These are phyloP conservation scores for Tephrocybe sp. DNA, from an alignment of 768 basidiomycete genomes.

Conservation along the genomic window DNA sequence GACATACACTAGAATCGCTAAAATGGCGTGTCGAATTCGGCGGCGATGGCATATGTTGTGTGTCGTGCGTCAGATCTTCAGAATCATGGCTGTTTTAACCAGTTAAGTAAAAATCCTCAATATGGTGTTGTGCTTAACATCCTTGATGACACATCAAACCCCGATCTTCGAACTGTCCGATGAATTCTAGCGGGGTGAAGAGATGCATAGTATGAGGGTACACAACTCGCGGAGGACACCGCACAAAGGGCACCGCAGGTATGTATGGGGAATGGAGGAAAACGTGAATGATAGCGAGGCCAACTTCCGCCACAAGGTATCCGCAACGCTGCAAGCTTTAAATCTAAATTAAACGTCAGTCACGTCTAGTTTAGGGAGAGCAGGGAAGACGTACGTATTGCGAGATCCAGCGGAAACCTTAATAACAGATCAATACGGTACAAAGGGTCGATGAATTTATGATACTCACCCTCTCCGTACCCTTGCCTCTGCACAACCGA, in stretches of 20 bases:
- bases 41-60: too few relatives aligned
- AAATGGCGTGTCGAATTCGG: too few relatives aligned
- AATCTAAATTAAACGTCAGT: conserved; percentile 28
- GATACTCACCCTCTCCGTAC: conserved; percentile 83
- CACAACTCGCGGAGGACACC: conserved; percentile 9
- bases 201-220: conserved; percentile 9
- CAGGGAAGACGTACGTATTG: conserved; percentile 78
- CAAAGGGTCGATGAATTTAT: neutral
- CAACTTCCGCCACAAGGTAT: conserved; percentile 6
- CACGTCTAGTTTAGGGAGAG: neutral
- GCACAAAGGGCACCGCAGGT: conserved; percentile 5
- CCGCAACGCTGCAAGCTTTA: conserved; percentile 22
- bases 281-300: neutral
- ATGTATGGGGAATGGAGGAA: conserved; percentile 7
- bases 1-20: too few relatives aligned
- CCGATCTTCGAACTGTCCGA: neutral
- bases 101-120: too few relatives aligned
- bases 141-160: too few relatives aligned
- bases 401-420: conserved; percentile 93
- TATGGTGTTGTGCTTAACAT: too few relatives aligned
- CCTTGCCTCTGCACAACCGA: conserved; percentile 99
- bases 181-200: neutral
- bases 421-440: conserved; percentile 9
- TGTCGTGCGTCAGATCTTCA: too few relatives aligned
- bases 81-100: too few relatives aligned